Percentiles rank a stretch among this genome's conserved stretches.
These are phyloP conservation scores for Chalciporus piperatus DNA, from an alignment of 768 basidiomycete species.

Conservation along the genomic window DNA sequence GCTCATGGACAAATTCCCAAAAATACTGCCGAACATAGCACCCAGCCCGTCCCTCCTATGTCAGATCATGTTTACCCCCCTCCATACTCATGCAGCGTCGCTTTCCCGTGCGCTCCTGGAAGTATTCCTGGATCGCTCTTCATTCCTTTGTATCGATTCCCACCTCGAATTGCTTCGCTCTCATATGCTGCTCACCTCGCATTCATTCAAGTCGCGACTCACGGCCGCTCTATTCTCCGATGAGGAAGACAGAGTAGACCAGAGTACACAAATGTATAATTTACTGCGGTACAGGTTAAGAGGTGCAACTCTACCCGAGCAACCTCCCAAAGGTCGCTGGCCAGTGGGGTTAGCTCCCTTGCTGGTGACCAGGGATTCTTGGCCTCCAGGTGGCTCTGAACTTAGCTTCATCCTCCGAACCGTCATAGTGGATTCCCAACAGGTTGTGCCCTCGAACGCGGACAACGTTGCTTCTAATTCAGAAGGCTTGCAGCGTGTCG, in stretches of 20 bases:
- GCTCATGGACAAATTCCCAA: slow-evolving; percentile 61
- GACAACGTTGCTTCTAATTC: slow-evolving; percentile 26
- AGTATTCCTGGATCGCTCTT: slow-evolving; percentile 60
- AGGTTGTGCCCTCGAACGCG: slow-evolving; percentile 23
- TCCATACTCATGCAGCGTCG: slow-evolving; percentile 56
- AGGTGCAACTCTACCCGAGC: slow-evolving; percentile 18
- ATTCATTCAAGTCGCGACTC: slow-evolving; percentile 70
- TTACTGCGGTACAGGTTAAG: slow-evolving; percentile 22
- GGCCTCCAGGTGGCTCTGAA: slow-evolving; percentile 88
- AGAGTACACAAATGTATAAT: slow-evolving; percentile 27
- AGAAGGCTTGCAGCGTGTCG: slow-evolving; percentile 35
- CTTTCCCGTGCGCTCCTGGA: slow-evolving; percentile 67
- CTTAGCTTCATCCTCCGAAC: slow-evolving; percentile 80
- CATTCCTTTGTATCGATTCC: slow-evolving; percentile 63
- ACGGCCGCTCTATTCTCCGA: slow-evolving; percentile 77
- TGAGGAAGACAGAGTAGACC: slow-evolving; percentile 45
- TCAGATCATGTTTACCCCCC: slow-evolving; percentile 58
- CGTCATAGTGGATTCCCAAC: slow-evolving; percentile 81
- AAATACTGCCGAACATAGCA: slow-evolving; percentile 54
- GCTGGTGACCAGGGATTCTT: slow-evolving; percentile 69
- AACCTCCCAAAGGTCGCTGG: slow-evolving; percentile 36
- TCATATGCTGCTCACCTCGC: slow-evolving; percentile 70
- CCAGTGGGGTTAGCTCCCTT: slow-evolving; percentile 72
- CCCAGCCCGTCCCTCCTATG: slow-evolving; percentile 64
- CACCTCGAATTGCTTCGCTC: slow-evolving; percentile 71